Evolutionary conservation across 495 filamentous ascomycete species (phyloP), one percentile per base, ranked within the genome.

Genomic region (Thermothielavioides terrestris): DNA sequence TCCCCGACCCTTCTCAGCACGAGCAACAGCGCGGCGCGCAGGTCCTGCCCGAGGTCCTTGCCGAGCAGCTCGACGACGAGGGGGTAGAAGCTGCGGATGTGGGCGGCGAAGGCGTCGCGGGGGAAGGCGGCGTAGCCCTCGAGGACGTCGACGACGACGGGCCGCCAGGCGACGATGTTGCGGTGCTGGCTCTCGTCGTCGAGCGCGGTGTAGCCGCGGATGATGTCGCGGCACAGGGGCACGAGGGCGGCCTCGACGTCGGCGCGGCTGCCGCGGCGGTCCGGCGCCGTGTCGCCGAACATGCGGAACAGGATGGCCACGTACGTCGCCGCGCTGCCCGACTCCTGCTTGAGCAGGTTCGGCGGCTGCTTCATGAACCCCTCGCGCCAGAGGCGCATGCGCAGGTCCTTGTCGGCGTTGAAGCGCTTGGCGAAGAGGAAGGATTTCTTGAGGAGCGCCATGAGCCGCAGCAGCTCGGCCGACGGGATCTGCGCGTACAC

Each of bases 311-410:
- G 68, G 44, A 99, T 99, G 48, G 81, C 82, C 22, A 97, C 86
- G 58, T 97, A 99, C 1, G 94, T 95, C 0, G 86, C 83, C 10
- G 92, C 92, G 59, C 83, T 86, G 36, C 92, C 90, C 50, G 80
- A 86, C 67, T 99, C 92, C 66, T 99, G 92, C 70, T 99, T 99
- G 22, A 99, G 77, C n/a, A 99, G 68, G 61, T 99, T 99, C 4
- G 92, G 92, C 27, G 94, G 94, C 63, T 96, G 90, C 69, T 95
- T 96, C 92, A 99, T 99, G 77, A 97, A 99, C 6, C 92, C 92
- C 60, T 99, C 94, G 21, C 87, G 75, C 89, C 91, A 97, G 8
- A 99, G 72, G 31, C 88, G 79, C 81, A 94, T 94, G 17, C 92
- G 81, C 23, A 99, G 73, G 52, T 96, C 94, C 64, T 95, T 94